Evolutionary conservation across 768 basidiomycete genomes (phyloP).

Genomic region (Lactifluus echinatus): DNA sequence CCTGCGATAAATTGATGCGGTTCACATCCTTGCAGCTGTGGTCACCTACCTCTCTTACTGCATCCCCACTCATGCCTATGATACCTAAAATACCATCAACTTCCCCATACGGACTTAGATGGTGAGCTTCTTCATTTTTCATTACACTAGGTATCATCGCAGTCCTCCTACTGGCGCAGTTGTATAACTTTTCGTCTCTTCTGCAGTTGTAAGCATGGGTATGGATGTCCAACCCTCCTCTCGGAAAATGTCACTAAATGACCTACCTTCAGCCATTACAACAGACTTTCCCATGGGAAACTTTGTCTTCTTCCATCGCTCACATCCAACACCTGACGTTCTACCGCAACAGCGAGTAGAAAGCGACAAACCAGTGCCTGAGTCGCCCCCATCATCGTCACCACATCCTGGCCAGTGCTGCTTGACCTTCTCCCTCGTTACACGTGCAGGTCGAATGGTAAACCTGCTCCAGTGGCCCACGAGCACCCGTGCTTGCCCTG

Average conservation of each 20-base stretch:
- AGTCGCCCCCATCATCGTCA: not conserved
- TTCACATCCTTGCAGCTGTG: not conserved
- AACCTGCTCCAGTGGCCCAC: not conserved
- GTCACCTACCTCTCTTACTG: not conserved
- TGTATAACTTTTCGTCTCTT: not conserved
- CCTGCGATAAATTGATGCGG: not conserved
- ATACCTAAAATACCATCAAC: not conserved
- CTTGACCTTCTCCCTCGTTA: not conserved
- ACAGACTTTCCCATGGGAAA: constrained; percentile 25
- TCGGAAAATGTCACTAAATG: constrained; percentile 24
- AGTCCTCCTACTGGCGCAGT: not conserved
- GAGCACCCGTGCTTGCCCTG: not conserved
- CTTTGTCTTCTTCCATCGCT: not conserved
- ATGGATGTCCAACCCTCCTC: not conserved
- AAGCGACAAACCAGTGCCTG: not conserved
- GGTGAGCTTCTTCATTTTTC: constrained; percentile 53
- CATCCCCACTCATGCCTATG: not conserved
- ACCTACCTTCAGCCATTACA: constrained; percentile 24
- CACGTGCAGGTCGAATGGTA: not conserved
- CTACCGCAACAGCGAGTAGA: not conserved
- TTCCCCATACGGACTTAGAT: constrained; percentile 38
- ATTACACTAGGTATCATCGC: constrained; percentile 34
- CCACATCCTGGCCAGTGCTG: not conserved
- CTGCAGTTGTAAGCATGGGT: constrained; percentile 39
- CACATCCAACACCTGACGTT: not conserved